Conservation (phyloP, 352 stramenopile species). For the Pythium dissotocum region DNA sequence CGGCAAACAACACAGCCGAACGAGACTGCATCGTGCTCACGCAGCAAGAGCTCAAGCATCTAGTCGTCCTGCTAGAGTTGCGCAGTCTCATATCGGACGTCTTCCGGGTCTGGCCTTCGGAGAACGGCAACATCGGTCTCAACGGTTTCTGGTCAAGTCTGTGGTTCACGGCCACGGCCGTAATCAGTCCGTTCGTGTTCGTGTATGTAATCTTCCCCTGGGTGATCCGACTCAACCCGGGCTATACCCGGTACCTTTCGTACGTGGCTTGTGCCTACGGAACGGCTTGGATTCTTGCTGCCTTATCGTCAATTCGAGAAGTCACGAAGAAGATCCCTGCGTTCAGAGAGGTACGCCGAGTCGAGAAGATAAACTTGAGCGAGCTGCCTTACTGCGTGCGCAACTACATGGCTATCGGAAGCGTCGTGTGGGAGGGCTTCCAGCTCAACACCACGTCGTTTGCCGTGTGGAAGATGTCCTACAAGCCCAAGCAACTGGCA, state of each 20-base stretch:
- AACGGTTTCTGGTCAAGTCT: constrained; percentile 38
- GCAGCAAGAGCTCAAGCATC: constrained; percentile 34
- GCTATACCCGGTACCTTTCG: constrained; percentile 22
- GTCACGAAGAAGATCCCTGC: constrained; percentile 35
- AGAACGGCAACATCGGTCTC: constrained; percentile 43
- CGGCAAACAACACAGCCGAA: background rate
- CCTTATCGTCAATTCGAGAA: constrained; percentile 29
- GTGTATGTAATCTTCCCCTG: constrained; percentile 28
- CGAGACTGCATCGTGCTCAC: constrained; percentile 26
- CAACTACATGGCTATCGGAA: constrained; percentile 42
- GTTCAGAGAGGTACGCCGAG: constrained; percentile 35
- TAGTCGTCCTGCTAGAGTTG: constrained; percentile 5
- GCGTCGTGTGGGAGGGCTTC: constrained; percentile 36
- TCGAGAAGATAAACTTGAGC: constrained; percentile 38
- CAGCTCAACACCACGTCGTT: constrained; percentile 47
- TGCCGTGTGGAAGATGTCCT: constrained; percentile 38
- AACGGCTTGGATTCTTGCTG: constrained; percentile 33
- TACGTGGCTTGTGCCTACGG: constrained; percentile 30
- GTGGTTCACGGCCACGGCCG: constrained; percentile 27
- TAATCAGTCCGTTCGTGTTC: constrained; percentile 31
- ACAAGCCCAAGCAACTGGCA: constrained; percentile 31
- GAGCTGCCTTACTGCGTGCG: constrained; percentile 36
- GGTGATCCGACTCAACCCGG: constrained; percentile 2
- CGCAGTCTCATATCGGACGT: constrained; percentile 16
- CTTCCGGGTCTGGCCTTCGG: constrained; percentile 33